Conservation (phyloP, 2,329 filamentous ascomycete species). For the Fusarium sp. region DNA sequence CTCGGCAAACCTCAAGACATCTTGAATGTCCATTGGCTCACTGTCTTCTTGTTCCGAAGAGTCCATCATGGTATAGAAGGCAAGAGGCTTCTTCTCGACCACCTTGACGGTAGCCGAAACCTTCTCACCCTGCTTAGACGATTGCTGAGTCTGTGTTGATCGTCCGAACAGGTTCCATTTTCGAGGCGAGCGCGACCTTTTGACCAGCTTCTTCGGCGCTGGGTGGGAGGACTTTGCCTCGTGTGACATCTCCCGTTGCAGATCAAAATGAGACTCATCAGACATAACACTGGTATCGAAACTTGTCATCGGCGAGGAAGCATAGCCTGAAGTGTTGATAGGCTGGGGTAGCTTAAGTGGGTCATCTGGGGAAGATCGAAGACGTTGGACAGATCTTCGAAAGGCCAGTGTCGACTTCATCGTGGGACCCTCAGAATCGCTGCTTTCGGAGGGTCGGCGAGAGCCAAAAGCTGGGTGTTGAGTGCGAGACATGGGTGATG, state of each 20-base stretch:
- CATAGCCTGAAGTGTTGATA: conserved; percentile 61
- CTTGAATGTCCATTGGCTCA: conserved; percentile 56
- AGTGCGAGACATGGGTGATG: conserved; percentile 65
- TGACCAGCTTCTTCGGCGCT: conserved; percentile 67
- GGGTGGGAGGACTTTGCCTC: conserved; percentile 49
- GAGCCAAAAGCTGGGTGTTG: conserved; percentile 37
- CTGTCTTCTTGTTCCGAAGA: conserved; percentile 68
- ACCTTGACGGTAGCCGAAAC: conserved; percentile 64
- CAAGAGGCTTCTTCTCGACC: conserved; percentile 65
- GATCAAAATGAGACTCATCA: conserved; percentile 65
- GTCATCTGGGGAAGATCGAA: conserved; percentile 60
- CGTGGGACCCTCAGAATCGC: conserved; percentile 63
- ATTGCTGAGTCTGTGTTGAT: conserved; percentile 60
- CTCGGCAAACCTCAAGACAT: conserved; percentile 65
- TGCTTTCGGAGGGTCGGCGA: conserved; percentile 68
- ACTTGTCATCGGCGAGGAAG: conserved; percentile 67
- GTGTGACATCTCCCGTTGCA: conserved; percentile 55
- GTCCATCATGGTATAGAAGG: conserved; percentile 74
- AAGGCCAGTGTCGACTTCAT: conserved; percentile 68
- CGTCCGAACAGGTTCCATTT: conserved; percentile 75
- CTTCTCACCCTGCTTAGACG: conserved; percentile 56
- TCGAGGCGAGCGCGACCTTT: conserved; percentile 67
- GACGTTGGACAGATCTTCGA: conserved; percentile 67
- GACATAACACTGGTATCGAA: conserved; percentile 69
- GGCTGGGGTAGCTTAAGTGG: conserved; percentile 66